A percentile compares a stretch with the other conserved stretches of the same genome.
These are phyloP conservation scores for Coemansia asiatica DNA, from an alignment of 192 early-diverging fungal genomes.

Conservation along the genomic window DNA sequence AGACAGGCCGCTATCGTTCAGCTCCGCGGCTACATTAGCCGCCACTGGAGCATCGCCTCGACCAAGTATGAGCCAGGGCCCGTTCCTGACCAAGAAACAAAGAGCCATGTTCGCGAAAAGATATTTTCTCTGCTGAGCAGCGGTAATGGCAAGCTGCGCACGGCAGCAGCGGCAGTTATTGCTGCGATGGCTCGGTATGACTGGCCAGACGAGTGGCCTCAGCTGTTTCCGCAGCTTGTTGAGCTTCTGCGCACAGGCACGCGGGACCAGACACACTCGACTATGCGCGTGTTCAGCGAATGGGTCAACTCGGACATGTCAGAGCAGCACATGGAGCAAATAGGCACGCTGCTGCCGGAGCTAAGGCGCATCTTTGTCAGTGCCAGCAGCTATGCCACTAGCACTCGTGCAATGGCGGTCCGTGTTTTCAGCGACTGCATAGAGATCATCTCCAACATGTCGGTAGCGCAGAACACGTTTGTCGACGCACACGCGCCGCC, in stretches of 20 bases:
- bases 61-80: slow-evolving; percentile 55
- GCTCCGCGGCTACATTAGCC: slow-evolving; percentile 71
- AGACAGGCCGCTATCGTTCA: slow-evolving; percentile 71
- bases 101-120: slow-evolving; percentile 46
- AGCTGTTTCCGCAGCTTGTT: slow-evolving; percentile 78
- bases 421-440: slow-evolving; percentile 82
- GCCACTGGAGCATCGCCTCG: slow-evolving; percentile 71
- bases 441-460: slow-evolving; percentile 79
- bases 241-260: slow-evolving; percentile 62
- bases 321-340: slow-evolving; percentile 78
- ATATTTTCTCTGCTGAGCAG: slow-evolving; percentile 39
- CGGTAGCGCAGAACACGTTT: slow-evolving; percentile 71
- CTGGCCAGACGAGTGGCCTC: slow-evolving; percentile 93
- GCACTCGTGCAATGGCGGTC: slow-evolving; percentile 72
- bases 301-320: slow-evolving; percentile 86
- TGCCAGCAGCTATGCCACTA: slow-evolving; percentile 19
- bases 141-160: slow-evolving; percentile 36
- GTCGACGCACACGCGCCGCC: slow-evolving; percentile 72
- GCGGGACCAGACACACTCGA: slow-evolving; percentile 76
- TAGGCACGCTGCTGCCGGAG: slow-evolving; percentile 83
- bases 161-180: slow-evolving; percentile 67
- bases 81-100: slow-evolving; percentile 43
- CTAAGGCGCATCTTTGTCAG: slow-evolving; percentile 75
- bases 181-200: slow-evolving; percentile 89
- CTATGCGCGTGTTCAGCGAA: slow-evolving; percentile 81